Evolutionary conservation across 352 stramenopile genomes (phyloP).

Genomic region (Phytophthora podocarpi): DNA sequence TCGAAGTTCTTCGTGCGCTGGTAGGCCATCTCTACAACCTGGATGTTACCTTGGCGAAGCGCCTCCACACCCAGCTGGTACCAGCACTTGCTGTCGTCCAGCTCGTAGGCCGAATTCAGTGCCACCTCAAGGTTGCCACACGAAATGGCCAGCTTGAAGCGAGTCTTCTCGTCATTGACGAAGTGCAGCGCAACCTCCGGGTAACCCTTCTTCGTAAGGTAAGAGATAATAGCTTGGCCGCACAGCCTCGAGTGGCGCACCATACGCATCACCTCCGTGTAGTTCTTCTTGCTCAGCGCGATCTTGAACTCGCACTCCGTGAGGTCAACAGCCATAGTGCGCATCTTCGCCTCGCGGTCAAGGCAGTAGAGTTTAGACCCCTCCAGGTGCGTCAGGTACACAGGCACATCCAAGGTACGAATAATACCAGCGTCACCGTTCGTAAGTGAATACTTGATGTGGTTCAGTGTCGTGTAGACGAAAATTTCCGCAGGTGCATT

Average conservation of each 20-base stretch:
- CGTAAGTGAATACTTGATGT: constrained; percentile 94
- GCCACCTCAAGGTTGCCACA: constrained; percentile 99
- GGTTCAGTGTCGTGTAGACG: constrained; percentile 97
- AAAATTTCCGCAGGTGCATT: constrained; percentile 94
- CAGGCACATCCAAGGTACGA: constrained; percentile 96
- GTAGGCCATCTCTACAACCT: constrained; percentile 99
- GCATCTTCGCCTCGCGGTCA: constrained; percentile 97
- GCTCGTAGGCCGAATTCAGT: constrained; percentile 96
- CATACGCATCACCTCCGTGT: constrained; percentile 99
- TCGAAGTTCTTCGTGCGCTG: constrained; percentile 99
- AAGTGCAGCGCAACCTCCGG: constrained; percentile 99
- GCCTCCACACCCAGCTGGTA: constrained; percentile 97
- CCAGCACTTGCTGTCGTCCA: constrained; percentile 97
- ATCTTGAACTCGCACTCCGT: constrained; percentile 99
- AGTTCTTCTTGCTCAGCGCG: constrained; percentile 93
- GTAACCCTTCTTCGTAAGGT: constrained; percentile 99
- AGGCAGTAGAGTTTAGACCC: constrained; percentile 97
- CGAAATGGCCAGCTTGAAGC: constrained; percentile 98
- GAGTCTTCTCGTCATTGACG: constrained; percentile 97
- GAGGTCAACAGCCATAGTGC: constrained; percentile 96
- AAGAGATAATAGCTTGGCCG: constrained; percentile 98
- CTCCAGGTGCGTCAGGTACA: constrained; percentile 97
- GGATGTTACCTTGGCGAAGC: constrained; percentile 98
- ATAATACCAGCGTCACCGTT: constrained; percentile 98
- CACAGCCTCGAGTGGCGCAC: constrained; percentile 96